Conservation (phyloP, 306 rosid species). For the Comarum palustre region DNA sequence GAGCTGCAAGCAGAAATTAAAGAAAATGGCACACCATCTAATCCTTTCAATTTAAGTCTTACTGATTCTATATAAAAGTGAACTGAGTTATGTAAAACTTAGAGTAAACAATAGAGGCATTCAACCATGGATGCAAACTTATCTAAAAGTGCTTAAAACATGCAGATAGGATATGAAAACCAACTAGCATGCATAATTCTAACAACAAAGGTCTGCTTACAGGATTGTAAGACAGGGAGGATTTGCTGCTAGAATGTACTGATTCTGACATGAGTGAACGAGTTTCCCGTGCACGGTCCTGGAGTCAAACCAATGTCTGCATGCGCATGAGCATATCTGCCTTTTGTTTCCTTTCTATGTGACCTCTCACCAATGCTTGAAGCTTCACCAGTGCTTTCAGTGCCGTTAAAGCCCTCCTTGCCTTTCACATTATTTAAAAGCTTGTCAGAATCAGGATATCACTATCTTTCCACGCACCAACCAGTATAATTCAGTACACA, state of each 20-base stretch:
- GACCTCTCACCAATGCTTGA: conserved; percentile 90
- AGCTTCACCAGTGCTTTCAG: conserved; percentile 87
- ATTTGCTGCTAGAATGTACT: conserved; percentile 46
- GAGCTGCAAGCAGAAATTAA: conserved; percentile 40
- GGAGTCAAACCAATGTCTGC: conserved; percentile 87
- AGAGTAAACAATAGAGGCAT: neutral
- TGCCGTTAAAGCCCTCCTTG: conserved; percentile 91
- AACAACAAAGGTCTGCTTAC: conserved; percentile 36
- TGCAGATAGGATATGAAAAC: neutral
- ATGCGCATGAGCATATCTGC: conserved; percentile 87
- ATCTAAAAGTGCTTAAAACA: neutral
- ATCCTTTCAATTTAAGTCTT: neutral
- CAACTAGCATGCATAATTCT: neutral
- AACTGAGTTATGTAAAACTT: neutral
- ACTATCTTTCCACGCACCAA: neutral
- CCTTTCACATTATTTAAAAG: conserved; percentile 43
- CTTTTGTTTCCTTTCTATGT: conserved; percentile 84
- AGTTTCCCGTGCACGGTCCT: conserved; percentile 66
- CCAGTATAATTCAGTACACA: neutral
- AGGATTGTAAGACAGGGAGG: conserved; percentile 45
- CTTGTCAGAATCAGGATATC: neutral
- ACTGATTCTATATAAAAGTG: neutral
- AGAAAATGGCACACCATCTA: neutral
- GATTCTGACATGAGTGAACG: conserved; percentile 53
- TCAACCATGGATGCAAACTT: neutral